Conservation (phyloP, 768 basidiomycete genomes). For the Leccinellum rugosiceps region DNA sequence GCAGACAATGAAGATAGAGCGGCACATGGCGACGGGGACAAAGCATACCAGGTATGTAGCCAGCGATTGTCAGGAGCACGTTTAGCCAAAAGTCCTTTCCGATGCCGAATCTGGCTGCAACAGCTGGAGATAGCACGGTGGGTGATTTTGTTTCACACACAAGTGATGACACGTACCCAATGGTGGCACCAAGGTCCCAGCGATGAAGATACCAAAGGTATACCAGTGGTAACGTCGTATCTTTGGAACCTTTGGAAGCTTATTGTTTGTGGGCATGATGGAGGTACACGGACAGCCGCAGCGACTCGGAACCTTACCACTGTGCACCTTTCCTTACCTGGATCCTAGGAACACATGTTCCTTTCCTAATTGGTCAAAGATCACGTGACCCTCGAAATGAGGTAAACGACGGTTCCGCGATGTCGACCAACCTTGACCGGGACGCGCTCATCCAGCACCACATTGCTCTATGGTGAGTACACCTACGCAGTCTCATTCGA, state of each 20-base stretch:
- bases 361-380: conserved; percentile 2
- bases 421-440: conserved; percentile 14
- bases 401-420: conserved; percentile 17
- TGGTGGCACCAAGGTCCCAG: conserved; percentile 90
- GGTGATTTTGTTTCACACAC: background rate
- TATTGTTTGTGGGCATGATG: conserved; percentile 36
- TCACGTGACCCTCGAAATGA: conserved; percentile 30
- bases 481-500: background rate
- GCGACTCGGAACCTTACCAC: no score
- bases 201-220: conserved; percentile 73
- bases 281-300: conserved; percentile 6
- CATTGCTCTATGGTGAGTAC: conserved; percentile 18
- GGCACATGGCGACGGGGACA: background rate
- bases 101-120: conserved; percentile 90
- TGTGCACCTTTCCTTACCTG: conserved; percentile 12
- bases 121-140: conserved; percentile 51
- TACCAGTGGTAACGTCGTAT: conserved; percentile 74
- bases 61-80: conserved; percentile 80
- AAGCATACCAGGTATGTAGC: conserved; percentile 78
- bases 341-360: background rate
- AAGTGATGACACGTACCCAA: conserved; percentile 55
- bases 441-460: conserved; percentile 19
- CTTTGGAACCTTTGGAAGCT: conserved; percentile 59
- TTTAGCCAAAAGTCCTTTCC: conserved; percentile 92
- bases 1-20: conserved; percentile 6